Conservation (phyloP, 495 filamentous ascomycete genomes). For the Xylaria flabelliformis region DNA sequence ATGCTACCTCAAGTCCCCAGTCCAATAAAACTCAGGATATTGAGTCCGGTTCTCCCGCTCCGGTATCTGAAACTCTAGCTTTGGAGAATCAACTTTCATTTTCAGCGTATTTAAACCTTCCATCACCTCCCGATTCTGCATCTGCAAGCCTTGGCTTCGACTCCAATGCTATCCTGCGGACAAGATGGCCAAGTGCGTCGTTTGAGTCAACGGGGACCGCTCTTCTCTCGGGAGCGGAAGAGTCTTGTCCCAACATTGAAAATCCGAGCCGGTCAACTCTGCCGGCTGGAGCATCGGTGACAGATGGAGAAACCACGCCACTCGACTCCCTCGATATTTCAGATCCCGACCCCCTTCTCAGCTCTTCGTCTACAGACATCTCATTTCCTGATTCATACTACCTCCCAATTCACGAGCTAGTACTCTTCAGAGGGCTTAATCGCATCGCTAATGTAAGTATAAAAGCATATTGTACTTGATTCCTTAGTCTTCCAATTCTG, state of each 20-base stretch:
- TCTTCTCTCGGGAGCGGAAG: slow-evolving; percentile 6
- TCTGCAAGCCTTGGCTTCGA: background rate
- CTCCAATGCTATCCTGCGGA: background rate
- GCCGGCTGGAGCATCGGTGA: background rate
- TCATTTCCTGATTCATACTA: slow-evolving; percentile 41
- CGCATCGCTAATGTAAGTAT: slow-evolving; percentile 32
- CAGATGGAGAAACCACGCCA: background rate
- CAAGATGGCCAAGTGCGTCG: slow-evolving; percentile 1
- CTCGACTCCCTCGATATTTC: background rate
- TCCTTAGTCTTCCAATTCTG: background rate
- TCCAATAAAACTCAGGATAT: background rate
- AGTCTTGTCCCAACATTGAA: background rate
- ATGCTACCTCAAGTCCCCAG: background rate
- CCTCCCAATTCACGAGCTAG: slow-evolving; percentile 39
- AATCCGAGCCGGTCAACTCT: background rate
- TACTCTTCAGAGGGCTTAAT: slow-evolving; percentile 33
- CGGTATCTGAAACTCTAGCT: background rate
- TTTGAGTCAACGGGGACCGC: background rate
- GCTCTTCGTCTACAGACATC: slow-evolving; percentile 8
- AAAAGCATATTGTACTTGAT: background rate
- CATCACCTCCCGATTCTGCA: background rate
- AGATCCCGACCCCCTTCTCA: background rate
- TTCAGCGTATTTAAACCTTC: background rate
- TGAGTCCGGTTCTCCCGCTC: background rate
- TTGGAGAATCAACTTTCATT: background rate